These are phyloP conservation scores for Talaromyces pinophilus DNA, from an alignment of 2,329 filamentous ascomycete species.

Conservation along the genomic window DNA sequence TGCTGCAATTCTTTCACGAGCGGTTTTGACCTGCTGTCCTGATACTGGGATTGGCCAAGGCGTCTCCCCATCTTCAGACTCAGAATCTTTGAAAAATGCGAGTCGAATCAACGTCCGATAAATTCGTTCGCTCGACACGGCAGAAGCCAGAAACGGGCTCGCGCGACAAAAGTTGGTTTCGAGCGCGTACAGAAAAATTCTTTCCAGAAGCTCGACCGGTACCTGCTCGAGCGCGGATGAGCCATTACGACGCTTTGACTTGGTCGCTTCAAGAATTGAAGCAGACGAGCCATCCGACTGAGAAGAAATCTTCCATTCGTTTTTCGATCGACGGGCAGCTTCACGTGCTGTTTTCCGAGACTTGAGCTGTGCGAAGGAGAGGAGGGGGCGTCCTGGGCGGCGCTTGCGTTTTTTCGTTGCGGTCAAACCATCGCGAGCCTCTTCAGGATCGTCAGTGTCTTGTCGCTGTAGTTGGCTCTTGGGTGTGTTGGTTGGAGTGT, in stretches of 20 bases:
- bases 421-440: background rate
- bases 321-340: slow-evolving; percentile 3
- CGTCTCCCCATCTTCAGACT: too few relatives aligned
- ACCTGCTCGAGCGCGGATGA: slow-evolving; percentile 48
- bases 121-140: slow-evolving; percentile 44
- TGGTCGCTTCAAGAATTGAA: background rate
- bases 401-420: background rate
- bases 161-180: slow-evolving; percentile 49
- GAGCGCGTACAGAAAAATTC: slow-evolving; percentile 52
- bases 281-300: background rate
- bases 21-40: background rate
- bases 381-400: slow-evolving; percentile 22
- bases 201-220: slow-evolving; percentile 55
- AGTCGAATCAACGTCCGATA: slow-evolving; percentile 45
- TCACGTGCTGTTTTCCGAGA: slow-evolving; percentile 14
- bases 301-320: background rate
- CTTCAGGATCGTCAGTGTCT: too few relatives aligned
- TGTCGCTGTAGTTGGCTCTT: too few relatives aligned
- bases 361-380: slow-evolving; percentile 23
- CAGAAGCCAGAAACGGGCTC: slow-evolving; percentile 44
- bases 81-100: slow-evolving; percentile 36
- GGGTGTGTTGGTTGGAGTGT: too few relatives aligned
- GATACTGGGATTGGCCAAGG: slow-evolving; percentile 3
- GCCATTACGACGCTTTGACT: slow-evolving; percentile 12
- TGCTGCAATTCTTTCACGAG: background rate